These are phyloP conservation scores for Camellia granthamiana DNA, from an alignment of 148 eudicot species.

Conservation along the genomic window DNA sequence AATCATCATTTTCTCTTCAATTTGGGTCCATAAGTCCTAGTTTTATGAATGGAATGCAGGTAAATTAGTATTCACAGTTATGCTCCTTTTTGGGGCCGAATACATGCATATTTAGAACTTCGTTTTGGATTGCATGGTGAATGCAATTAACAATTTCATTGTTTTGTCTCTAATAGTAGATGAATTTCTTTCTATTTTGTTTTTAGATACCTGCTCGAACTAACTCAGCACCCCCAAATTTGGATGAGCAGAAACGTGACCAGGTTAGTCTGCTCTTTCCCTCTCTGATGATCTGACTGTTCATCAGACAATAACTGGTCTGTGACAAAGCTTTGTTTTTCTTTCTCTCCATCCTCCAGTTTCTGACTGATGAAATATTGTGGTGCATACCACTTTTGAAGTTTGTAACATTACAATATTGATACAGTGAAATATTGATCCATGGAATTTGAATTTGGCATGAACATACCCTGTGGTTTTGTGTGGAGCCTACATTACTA, in stretches of 20 bases:
- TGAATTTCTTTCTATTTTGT: conserved; percentile 1
- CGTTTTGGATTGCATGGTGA: neutral
- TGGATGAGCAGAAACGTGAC: conserved; percentile 70
- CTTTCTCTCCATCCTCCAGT: neutral
- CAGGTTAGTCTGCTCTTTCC: conserved; percentile 46
- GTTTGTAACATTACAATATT: neutral
- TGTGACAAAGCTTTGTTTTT: neutral
- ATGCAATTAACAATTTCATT: neutral
- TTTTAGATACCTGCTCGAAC: conserved; percentile 81
- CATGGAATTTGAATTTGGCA: conserved; percentile 2
- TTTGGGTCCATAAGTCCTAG: conserved; percentile 85
- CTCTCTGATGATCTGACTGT: neutral
- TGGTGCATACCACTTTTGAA: neutral
- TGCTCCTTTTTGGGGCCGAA: neutral
- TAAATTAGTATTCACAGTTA: conserved; percentile 12
- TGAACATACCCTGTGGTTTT: neutral
- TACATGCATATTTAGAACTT: neutral
- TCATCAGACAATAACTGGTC: neutral
- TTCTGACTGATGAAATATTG: neutral
- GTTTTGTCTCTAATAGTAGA: neutral
- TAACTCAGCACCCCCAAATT: conserved; percentile 82
- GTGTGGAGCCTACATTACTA: neutral
- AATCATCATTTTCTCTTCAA: conserved; percentile 57
- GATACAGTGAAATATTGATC: neutral
- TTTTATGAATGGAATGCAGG: conserved; percentile 75